Conservation (phyloP, 169 alveolate species). For the Nephromyces sp. region DNA sequence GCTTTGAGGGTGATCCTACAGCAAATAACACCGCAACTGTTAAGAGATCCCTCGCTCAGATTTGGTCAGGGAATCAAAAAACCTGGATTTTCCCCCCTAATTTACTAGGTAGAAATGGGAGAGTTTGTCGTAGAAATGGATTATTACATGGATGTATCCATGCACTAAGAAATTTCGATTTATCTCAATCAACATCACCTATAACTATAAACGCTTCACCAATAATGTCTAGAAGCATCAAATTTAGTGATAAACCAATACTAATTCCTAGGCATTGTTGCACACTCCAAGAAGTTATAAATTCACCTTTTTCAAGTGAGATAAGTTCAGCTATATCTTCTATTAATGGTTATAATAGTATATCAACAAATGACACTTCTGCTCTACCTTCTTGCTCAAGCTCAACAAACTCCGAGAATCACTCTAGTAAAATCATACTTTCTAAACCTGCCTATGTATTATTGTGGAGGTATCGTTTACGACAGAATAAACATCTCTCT, state of each 20-base stretch:
- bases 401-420: too few relatives aligned
- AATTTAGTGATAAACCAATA: neutral
- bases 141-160: neutral
- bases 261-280: neutral
- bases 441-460: constrained; percentile 20
- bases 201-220: neutral
- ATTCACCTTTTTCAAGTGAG: too few relatives aligned
- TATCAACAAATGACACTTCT: too few relatives aligned
- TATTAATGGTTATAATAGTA: too few relatives aligned
- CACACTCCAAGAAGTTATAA: neutral
- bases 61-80: too few relatives aligned
- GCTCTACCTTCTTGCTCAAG: too few relatives aligned
- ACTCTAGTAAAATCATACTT: too few relatives aligned
- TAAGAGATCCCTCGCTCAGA: too few relatives aligned
- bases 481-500: neutral
- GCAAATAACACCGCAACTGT: too few relatives aligned
- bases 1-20: too few relatives aligned
- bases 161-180: neutral
- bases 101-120: neutral
- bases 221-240: neutral
- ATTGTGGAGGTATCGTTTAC: constrained; percentile 22
- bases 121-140: neutral
- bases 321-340: too few relatives aligned
- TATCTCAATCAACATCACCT: neutral
- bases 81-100: neutral